Evolutionary conservation across 192 early-diverging fungal genomes (phyloP).

Genomic region (Physocladia obscura): DNA sequence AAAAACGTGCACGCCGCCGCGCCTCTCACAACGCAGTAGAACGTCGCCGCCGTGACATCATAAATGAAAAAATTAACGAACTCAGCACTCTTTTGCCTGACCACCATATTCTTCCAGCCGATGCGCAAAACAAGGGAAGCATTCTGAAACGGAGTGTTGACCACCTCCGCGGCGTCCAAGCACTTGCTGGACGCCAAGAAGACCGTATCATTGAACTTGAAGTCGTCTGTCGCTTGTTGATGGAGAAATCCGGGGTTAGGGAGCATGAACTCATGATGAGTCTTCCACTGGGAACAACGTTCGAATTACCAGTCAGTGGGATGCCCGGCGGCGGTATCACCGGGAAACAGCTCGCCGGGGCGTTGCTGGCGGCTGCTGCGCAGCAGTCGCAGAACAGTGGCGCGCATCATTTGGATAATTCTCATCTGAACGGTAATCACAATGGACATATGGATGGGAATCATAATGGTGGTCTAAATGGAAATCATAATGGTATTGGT

Average conservation of each 20-base stretch:
- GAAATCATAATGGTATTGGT: neutral
- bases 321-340: conserved; percentile 30
- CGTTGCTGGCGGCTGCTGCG: conserved; percentile 13
- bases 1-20: conserved; percentile 87
- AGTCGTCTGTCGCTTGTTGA: conserved; percentile 41
- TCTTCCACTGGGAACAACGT: conserved; percentile 46
- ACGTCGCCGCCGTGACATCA: conserved; percentile 91
- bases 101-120: conserved; percentile 39
- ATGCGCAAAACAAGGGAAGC: conserved; percentile 84
- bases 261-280: conserved; percentile 50
- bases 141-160: conserved; percentile 92
- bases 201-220: conserved; percentile 75
- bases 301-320: conserved; percentile 42
- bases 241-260: conserved; percentile 43
- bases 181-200: conserved; percentile 61
- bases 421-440: neutral
- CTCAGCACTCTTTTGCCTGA: conserved; percentile 83
- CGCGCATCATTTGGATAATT: neutral
- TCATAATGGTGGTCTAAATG: neutral
- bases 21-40: conserved; percentile 99
- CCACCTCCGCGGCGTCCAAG: conserved; percentile 81
- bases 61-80: conserved; percentile 97
- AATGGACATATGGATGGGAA: neutral
- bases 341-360: conserved; percentile 17
- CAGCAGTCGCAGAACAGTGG: neutral